Conservation (phyloP, 108 stramenopile genomes). For the Cyclotella kingstonii region DNA sequence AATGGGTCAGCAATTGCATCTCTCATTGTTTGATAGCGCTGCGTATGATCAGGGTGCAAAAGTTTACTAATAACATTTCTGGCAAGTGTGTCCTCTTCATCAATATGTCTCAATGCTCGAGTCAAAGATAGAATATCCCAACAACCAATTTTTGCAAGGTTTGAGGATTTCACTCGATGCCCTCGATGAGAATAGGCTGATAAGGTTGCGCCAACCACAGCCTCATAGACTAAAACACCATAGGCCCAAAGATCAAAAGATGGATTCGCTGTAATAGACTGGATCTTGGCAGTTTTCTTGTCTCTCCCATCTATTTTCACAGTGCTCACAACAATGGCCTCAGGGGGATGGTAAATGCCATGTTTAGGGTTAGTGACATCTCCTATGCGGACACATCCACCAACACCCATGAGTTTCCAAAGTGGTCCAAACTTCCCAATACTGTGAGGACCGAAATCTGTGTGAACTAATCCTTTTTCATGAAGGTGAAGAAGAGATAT, state of each 20-base stretch:
- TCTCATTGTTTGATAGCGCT: conserved; percentile 39
- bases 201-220: conserved; percentile 38
- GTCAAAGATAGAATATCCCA: conserved; percentile 37
- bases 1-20: conserved; percentile 42
- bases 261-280: conserved; percentile 23
- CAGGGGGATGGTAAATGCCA: conserved; percentile 88
- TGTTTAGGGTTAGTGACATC: conserved; percentile 71
- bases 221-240: conserved; percentile 45
- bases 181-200: conserved; percentile 50
- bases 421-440: conserved; percentile 87
- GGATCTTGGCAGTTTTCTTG: conserved; percentile 41
- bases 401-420: conserved; percentile 85
- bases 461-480: conserved; percentile 84
- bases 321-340: conserved; percentile 72
- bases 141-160: conserved; percentile 44
- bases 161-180: conserved; percentile 43
- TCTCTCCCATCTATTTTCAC: conserved; percentile 32
- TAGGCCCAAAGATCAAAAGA: conserved; percentile 48
- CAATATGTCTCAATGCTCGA: conserved; percentile 33
- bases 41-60: conserved; percentile 32
- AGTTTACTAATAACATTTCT: conserved; percentile 34
- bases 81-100: conserved; percentile 38
- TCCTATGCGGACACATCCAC: conserved; percentile 74
- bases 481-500: conserved; percentile 85
- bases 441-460: conserved; percentile 89